A percentile compares a stretch with the other conserved stretches of the same genome.
These are phyloP conservation scores for Paramecium sexaurelia DNA, from an alignment of 73 alveolate genomes.

Conservation along the genomic window DNA sequence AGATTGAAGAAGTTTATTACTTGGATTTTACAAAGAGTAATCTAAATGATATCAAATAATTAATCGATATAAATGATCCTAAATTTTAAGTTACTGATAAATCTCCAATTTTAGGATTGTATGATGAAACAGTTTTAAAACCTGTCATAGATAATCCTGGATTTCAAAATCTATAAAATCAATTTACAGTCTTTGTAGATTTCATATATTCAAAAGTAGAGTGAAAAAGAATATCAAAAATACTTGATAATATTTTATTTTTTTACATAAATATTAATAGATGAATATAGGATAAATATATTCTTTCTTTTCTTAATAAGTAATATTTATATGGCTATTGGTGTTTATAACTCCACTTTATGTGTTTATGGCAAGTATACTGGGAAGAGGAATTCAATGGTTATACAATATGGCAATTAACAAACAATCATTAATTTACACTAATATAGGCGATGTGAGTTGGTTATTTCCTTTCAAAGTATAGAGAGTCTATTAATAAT, in stretches of 20 bases:
- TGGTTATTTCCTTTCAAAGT: slow-evolving; percentile 28
- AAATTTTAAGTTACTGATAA: background rate
- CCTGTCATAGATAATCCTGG: background rate
- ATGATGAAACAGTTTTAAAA: background rate
- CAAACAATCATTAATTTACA: background rate
- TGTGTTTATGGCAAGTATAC: background rate
- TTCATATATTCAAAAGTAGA: background rate
- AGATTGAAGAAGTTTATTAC: background rate
- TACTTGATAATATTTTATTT: background rate
- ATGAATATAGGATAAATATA: background rate
- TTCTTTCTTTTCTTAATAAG: background rate
- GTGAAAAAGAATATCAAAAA: background rate
- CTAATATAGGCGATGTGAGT: slow-evolving; percentile 3
- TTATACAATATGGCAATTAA: background rate
- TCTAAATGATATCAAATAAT: background rate
- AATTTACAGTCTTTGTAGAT: background rate
- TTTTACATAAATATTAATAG: too few species aligned
- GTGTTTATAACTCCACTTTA: background rate
- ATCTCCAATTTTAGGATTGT: background rate
- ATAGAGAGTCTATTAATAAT: background rate
- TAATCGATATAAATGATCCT: background rate
- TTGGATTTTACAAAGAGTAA: background rate
- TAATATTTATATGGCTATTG: background rate
- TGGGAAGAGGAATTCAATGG: background rate
- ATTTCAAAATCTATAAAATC: background rate